Conservation (phyloP, 192 early-diverging fungal genomes). For the Coemansia sp. region DNA sequence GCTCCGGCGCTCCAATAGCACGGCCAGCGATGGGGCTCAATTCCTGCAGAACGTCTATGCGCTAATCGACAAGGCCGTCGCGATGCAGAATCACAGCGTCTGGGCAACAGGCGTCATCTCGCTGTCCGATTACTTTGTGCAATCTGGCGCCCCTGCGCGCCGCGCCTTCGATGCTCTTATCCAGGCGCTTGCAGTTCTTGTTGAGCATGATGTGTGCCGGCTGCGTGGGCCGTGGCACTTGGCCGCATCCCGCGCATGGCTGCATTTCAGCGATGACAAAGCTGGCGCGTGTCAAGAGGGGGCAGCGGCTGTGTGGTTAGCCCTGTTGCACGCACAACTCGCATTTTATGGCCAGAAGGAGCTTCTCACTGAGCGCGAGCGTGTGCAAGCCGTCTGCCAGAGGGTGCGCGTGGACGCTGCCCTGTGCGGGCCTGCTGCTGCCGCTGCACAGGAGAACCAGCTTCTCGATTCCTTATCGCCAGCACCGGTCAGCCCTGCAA, state of each 20-base stretch:
- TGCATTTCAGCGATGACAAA: constrained; percentile 5
- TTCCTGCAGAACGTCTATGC: constrained; percentile 7
- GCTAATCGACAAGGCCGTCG: constrained; percentile 29
- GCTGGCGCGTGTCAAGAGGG: background rate
- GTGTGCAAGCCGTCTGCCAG: constrained; percentile 3
- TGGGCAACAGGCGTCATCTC: constrained; percentile 18
- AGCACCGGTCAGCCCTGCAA: constrained; percentile 1
- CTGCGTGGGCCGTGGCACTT: constrained; percentile 18
- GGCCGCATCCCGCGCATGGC: constrained; percentile 29
- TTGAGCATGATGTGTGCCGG: constrained; percentile 21
- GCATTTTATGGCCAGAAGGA: background rate
- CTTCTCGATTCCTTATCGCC: background rate
- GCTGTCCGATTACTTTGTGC: constrained; percentile 22
- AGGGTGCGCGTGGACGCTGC: constrained; percentile 2
- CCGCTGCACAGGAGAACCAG: background rate
- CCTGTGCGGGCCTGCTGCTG: constrained; percentile 12
- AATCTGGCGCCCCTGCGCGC: background rate
- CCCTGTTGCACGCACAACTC: constrained; percentile 15
- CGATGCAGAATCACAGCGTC: constrained; percentile 19
- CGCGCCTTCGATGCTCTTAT: constrained; percentile 22
- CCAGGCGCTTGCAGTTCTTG: constrained; percentile 19
- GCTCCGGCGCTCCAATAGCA: background rate
- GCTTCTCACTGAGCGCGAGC: constrained; percentile 20
- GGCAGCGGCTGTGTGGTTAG: constrained; percentile 9
- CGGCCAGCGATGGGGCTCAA: background rate